Evolutionary conservation across 2,329 filamentous ascomycete genomes (phyloP).

Genomic region (Aaosphaeria arxii): DNA sequence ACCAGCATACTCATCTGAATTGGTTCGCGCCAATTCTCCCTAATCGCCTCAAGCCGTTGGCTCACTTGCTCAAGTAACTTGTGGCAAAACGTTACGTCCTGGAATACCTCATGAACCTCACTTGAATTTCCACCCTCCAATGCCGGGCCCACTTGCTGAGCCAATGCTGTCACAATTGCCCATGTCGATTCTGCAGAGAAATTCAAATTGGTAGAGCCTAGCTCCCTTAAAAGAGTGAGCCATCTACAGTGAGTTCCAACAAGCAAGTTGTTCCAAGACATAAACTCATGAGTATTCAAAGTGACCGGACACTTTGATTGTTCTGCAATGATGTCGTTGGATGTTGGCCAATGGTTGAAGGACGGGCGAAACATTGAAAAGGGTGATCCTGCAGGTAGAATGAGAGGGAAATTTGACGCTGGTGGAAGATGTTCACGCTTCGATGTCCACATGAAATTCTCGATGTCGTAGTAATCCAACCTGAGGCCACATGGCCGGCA

Average conservation of each 20-base stretch:
- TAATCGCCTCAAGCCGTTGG: constrained; percentile 46
- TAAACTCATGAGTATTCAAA: constrained; percentile 52
- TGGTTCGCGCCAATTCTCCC: constrained; percentile 57
- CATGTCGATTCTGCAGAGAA: constrained; percentile 55
- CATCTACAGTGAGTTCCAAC: constrained; percentile 48
- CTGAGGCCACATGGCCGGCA: constrained; percentile 47
- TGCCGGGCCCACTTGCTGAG: constrained; percentile 55
- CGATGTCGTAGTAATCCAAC: constrained; percentile 49
- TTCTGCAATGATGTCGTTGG: constrained; percentile 53
- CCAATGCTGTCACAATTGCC: constrained; percentile 51
- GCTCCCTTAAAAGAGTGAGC: constrained; percentile 48
- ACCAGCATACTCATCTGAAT: constrained; percentile 59
- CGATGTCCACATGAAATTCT: constrained; percentile 39
- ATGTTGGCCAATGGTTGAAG: constrained; percentile 43
- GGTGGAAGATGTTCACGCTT: constrained; percentile 37
- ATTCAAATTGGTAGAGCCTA: constrained; percentile 56
- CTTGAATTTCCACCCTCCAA: constrained; percentile 35
- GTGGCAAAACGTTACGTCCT: constrained; percentile 49
- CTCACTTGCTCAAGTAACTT: constrained; percentile 49
- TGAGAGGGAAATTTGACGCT: constrained; percentile 44
- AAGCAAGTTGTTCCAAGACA: constrained; percentile 49
- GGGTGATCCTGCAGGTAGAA: constrained; percentile 38
- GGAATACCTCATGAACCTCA: constrained; percentile 49
- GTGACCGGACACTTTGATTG: constrained; percentile 48
- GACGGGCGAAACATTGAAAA: constrained; percentile 33